Evolutionary conservation across 768 basidiomycete genomes (phyloP).

Genomic region (Calocybe gangraenosa): DNA sequence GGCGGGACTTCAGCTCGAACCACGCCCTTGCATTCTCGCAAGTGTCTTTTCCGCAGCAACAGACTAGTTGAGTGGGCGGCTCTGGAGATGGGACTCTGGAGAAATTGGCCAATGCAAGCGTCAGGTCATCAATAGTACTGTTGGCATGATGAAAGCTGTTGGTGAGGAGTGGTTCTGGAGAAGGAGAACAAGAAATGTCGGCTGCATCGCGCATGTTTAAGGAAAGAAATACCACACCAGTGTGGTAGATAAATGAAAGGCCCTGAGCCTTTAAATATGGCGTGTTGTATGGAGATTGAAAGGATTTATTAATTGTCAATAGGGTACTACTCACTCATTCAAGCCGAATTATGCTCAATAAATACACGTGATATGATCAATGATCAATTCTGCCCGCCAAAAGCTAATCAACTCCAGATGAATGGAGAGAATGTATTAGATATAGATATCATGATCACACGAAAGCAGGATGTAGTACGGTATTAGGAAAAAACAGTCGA

Average conservation of each 20-base stretch:
- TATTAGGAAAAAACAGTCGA: conserved; percentile 4
- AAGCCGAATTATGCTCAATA: no score
- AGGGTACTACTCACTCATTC: no score
- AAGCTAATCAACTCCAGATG: no score
- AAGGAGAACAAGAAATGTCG: conserved; percentile 31
- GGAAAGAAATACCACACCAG: conserved; percentile 7
- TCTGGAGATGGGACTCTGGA: conserved; percentile 76
- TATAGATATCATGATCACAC: no score
- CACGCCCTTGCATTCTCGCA: conserved; percentile 66
- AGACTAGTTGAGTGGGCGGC: conserved; percentile 42
- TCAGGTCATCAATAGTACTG: conserved; percentile 76
- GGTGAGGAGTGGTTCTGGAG: conserved; percentile 48
- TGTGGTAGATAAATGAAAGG: conserved; percentile 3
- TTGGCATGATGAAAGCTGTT: conserved; percentile 50
- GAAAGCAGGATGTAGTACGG: neutral
- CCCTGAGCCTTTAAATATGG: no score
- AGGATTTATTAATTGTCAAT: no score
- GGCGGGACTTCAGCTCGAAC: conserved; percentile 57
- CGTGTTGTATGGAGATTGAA: no score
- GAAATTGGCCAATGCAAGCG: conserved; percentile 65
- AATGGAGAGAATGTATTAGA: no score
- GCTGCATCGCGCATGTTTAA: conserved; percentile 10
- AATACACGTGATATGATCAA: no score
- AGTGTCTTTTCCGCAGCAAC: conserved; percentile 64
- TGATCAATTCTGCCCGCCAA: no score